Evolutionary conservation across 2,329 filamentous ascomycete genomes (phyloP).

Genomic region (Nakataea oryzae): DNA sequence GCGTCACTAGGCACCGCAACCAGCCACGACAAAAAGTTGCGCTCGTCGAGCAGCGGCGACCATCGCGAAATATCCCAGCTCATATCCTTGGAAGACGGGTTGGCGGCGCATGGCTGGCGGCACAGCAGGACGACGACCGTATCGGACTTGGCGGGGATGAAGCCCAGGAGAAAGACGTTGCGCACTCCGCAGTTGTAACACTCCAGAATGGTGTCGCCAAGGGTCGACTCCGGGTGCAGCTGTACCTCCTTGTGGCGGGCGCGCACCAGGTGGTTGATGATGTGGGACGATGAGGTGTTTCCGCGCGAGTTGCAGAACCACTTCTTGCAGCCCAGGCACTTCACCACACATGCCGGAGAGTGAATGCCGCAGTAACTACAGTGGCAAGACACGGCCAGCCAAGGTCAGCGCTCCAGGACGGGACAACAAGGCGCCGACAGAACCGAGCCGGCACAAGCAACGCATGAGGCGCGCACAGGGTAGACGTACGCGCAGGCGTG

Average conservation of each 20-base stretch:
- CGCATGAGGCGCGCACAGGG: not conserved
- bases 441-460: not conserved
- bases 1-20: slow-evolving; percentile 82
- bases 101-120: slow-evolving; percentile 89
- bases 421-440: not conserved
- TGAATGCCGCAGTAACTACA: slow-evolving; percentile 91
- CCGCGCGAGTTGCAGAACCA: slow-evolving; percentile 99
- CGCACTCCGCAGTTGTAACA: slow-evolving; percentile 99
- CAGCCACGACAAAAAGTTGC: slow-evolving; percentile 89
- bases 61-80: slow-evolving; percentile 98
- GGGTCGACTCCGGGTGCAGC: slow-evolving; percentile 81
- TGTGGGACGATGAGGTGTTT: slow-evolving; percentile 93
- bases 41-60: slow-evolving; percentile 95
- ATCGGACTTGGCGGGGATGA: slow-evolving; percentile 97
- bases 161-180: slow-evolving; percentile 94
- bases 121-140: slow-evolving; percentile 95
- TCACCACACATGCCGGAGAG: slow-evolving; percentile 88
- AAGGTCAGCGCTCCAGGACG: not conserved
- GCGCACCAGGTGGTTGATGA: slow-evolving; percentile 95
- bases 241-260: slow-evolving; percentile 98
- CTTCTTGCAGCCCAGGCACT: slow-evolving; percentile 90
- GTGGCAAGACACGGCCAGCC: not conserved
- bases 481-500: slow-evolving; percentile 87
- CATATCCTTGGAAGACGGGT: slow-evolving; percentile 96
- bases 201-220: slow-evolving; percentile 93